Percentiles rank a stretch among this genome's conserved stretches.
These are phyloP conservation scores for Cryptococcus maquisensis DNA, from an alignment of 1,284 basidiomycete genomes.

Conservation along the genomic window DNA sequence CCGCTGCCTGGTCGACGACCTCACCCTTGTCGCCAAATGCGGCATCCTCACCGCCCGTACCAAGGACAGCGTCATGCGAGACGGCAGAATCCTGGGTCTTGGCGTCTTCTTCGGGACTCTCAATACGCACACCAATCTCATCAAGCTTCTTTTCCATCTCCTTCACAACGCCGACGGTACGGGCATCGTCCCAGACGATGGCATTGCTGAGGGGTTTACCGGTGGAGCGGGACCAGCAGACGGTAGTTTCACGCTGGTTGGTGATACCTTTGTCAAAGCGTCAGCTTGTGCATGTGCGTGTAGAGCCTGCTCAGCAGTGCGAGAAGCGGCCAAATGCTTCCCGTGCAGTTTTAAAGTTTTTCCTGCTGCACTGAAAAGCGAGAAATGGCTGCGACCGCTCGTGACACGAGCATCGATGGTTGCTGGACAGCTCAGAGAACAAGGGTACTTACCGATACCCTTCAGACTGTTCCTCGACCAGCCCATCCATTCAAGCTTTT, in stretches of 20 bases:
- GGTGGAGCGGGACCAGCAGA: conserved; percentile 87
- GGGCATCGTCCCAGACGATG: conserved; percentile 94
- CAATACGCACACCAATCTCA: conserved; percentile 69
- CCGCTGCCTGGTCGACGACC: conserved; percentile 17
- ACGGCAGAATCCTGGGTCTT: conserved; percentile 13
- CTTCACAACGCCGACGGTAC: conserved; percentile 78
- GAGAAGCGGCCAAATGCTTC: neutral
- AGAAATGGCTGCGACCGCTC: no score
- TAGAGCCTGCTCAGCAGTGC: neutral
- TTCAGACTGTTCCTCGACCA: conserved; percentile 75
- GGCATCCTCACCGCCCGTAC: conserved; percentile 28
- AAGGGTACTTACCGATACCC: conserved; percentile 68
- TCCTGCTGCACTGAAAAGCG: no score
- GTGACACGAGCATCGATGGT: no score
- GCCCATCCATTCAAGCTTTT: conserved; percentile 68
- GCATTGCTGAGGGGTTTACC: conserved; percentile 83
- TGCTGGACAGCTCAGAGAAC: no score
- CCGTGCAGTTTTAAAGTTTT: no score
- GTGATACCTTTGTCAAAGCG: conserved; percentile 68
- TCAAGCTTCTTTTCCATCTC: conserved; percentile 70
- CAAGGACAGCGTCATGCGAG: conserved; percentile 21
- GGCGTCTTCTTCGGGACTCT: conserved; percentile 33
- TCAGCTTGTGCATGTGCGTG: neutral
- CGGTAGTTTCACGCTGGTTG: conserved; percentile 94
- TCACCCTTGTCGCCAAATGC: conserved; percentile 34